These are phyloP conservation scores for Chaetothyriales sp. DNA, from an alignment of 2,329 filamentous ascomycete genomes.

Conservation along the genomic window DNA sequence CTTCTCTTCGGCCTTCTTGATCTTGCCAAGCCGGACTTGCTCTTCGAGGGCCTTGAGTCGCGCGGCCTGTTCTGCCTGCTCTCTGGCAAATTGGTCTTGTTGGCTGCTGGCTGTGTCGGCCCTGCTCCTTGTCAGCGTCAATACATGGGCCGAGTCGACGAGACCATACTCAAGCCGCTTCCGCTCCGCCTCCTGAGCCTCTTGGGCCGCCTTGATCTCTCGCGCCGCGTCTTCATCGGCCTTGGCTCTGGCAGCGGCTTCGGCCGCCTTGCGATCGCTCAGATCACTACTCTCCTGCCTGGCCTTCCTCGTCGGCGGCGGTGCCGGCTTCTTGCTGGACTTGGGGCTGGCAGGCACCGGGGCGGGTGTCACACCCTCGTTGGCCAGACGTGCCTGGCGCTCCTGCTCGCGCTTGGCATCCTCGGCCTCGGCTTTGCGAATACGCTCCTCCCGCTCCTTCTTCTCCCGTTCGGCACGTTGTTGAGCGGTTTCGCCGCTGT, in stretches of 20 bases:
- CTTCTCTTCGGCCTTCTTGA: conserved; percentile 95
- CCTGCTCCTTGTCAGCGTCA: conserved; percentile 35
- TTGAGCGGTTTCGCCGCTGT: conserved; percentile 64
- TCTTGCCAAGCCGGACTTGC: conserved; percentile 81
- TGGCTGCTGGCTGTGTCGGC: conserved; percentile 57
- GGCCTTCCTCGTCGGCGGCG: conserved; percentile 63
- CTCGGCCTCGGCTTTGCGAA: conserved; percentile 85
- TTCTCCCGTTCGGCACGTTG: conserved; percentile 82
- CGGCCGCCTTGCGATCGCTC: conserved; percentile 41
- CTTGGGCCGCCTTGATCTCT: conserved; percentile 54
- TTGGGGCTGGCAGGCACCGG: conserved; percentile 38
- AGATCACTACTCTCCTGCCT: conserved; percentile 41
- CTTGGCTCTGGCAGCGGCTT: conserved; percentile 41
- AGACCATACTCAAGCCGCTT: conserved; percentile 67
- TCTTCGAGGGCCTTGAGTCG: conserved; percentile 83
- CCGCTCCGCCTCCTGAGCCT: conserved; percentile 59
- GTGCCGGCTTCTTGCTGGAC: conserved; percentile 52
- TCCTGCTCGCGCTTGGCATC: conserved; percentile 80
- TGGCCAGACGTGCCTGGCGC: conserved; percentile 66
- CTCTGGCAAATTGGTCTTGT: conserved; percentile 66
- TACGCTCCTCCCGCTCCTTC: conserved; percentile 72
- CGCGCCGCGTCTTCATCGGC: conserved; percentile 58
- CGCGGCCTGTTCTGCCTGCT: conserved; percentile 67
- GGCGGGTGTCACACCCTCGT: conserved; percentile 54
- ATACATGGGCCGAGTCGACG: neutral